Conservation (phyloP, 2,329 filamentous ascomycete genomes). For the Pseudogymnoascus sp. region DNA sequence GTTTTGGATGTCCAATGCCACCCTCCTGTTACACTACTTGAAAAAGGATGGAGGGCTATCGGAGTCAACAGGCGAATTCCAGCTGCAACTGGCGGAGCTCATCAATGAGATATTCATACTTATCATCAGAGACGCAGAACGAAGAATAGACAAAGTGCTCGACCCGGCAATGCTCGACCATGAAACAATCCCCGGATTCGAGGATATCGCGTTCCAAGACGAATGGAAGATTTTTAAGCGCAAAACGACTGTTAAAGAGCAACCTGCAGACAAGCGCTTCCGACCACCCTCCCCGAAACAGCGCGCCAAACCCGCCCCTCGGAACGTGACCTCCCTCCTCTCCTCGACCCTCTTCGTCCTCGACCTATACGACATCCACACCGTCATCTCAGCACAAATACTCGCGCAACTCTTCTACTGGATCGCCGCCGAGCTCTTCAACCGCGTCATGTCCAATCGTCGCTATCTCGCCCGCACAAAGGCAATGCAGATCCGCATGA, state of each 20-base stretch:
- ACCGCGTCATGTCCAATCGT: slow-evolving; percentile 92
- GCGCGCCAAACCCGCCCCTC: slow-evolving; percentile 81
- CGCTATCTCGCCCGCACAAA: slow-evolving; percentile 94
- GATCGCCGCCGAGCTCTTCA: slow-evolving; percentile 93
- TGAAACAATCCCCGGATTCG: slow-evolving; percentile 94
- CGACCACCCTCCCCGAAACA: slow-evolving; percentile 90
- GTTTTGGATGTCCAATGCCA: slow-evolving; percentile 98
- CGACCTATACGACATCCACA: slow-evolving; percentile 98
- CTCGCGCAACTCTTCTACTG: slow-evolving; percentile 91
- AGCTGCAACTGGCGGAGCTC: slow-evolving; percentile 85
- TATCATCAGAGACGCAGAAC: slow-evolving; percentile 91
- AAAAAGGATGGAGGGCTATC: slow-evolving; percentile 86
- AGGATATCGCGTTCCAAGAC: slow-evolving; percentile 93
- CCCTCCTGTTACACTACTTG: slow-evolving; percentile 87
- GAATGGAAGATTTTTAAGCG: slow-evolving; percentile 97
- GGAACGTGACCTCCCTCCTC: slow-evolving; percentile 90
- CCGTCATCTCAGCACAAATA: slow-evolving; percentile 88
- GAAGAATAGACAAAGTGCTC: slow-evolving; percentile 90
- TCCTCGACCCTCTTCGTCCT: slow-evolving; percentile 95
- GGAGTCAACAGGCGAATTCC: slow-evolving; percentile 76
- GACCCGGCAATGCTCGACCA: slow-evolving; percentile 93
- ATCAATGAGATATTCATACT: slow-evolving; percentile 98
- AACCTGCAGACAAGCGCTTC: slow-evolving; percentile 83
- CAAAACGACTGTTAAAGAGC: slow-evolving; percentile 82
- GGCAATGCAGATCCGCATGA: slow-evolving; percentile 99